Percentiles rank a stretch among this genome's conserved stretches.
Conservation (phyloP, 805 yeast genomes). For the Cyberlindnera mississippiensis region DNA sequence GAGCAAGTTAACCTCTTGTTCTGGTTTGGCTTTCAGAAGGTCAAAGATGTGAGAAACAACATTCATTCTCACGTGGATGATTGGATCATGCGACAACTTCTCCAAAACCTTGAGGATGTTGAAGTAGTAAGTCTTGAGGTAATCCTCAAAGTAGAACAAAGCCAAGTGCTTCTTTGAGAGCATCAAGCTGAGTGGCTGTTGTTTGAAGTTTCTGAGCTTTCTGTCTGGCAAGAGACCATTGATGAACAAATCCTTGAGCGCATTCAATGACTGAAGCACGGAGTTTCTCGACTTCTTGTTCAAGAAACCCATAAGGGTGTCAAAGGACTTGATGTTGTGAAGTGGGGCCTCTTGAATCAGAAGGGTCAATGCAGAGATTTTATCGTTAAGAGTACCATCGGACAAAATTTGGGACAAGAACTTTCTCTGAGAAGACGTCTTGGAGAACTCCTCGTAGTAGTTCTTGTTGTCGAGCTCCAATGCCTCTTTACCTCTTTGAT, state of each 20-base stretch:
- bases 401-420: conserved; percentile 84
- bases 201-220: conserved; percentile 73
- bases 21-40: conserved; percentile 81
- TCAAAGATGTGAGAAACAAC: conserved; percentile 76
- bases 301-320: conserved; percentile 71
- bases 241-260: conserved; percentile 81
- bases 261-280: conserved; percentile 84
- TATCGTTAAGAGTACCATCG: conserved; percentile 92
- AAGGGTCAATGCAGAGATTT: conserved; percentile 89
- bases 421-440: conserved; percentile 75
- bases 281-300: conserved; percentile 92
- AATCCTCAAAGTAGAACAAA: conserved; percentile 83
- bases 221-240: conserved; percentile 85
- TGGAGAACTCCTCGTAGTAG: conserved; percentile 70
- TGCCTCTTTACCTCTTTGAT: conserved; percentile 60
- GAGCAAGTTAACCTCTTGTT: conserved; percentile 90
- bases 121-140: conserved; percentile 73
- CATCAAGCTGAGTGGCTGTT: conserved; percentile 50
- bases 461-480: conserved; percentile 66
- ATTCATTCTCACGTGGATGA: conserved; percentile 79
- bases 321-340: conserved; percentile 82
- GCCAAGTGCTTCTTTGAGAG: conserved; percentile 57
- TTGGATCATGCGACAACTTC: conserved; percentile 82
- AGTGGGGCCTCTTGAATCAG: conserved; percentile 93
- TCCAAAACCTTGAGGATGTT: conserved; percentile 74